Evolutionary conservation across 495 filamentous ascomycete genomes (phyloP).

Genomic region (Neurospora sp.): DNA sequence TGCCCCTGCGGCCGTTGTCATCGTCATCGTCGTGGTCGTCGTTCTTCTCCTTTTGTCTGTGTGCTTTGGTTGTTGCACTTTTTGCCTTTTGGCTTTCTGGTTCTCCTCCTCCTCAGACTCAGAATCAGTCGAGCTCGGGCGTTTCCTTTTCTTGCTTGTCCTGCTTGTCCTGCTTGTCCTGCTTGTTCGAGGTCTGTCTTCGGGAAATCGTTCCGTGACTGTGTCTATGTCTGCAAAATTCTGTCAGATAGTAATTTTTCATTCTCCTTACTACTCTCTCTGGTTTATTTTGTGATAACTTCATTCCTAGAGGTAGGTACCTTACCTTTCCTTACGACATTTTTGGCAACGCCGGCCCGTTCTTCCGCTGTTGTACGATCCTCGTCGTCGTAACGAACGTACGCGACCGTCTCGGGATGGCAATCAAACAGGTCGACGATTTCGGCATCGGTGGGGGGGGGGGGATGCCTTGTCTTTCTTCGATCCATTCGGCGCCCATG

Average conservation of each 20-base stretch:
- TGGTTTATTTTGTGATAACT: no score
- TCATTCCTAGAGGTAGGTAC: no score
- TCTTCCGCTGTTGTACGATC: neutral
- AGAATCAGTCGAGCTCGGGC: neutral
- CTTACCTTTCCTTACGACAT: neutral
- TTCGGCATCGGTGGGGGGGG: neutral
- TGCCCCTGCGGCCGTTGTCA: no score
- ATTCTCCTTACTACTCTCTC: neutral
- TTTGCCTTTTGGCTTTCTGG: no score
- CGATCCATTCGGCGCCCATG: neutral
- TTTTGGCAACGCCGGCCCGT: no score
- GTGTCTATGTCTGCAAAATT: neutral
- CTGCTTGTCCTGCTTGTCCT: neutral
- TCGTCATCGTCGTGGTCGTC: no score
- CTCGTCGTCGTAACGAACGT: neutral
- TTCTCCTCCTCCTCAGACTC: no score
- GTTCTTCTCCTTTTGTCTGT: no score
- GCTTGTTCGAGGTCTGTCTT: neutral
- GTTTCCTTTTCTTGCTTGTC: neutral
- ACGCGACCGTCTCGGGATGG: neutral
- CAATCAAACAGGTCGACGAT: accelerated
- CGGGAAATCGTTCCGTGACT: neutral
- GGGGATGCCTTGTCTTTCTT: neutral
- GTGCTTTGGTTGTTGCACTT: no score
- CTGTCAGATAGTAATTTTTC: no score